Conservation (phyloP, 257 asterid genomes). For the Dorcoceras hygrometricum region DNA sequence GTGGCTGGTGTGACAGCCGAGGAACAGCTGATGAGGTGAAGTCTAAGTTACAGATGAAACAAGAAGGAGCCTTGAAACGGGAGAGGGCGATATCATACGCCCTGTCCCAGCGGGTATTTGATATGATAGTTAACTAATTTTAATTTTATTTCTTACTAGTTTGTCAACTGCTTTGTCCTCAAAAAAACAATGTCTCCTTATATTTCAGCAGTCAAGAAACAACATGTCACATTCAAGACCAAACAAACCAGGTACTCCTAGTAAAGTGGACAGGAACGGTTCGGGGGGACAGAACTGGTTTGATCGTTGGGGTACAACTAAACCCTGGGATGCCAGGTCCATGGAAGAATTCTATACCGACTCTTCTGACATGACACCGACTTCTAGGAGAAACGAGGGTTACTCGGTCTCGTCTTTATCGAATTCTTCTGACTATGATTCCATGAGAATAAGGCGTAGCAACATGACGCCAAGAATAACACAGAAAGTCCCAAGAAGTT, state of each 20-base stretch:
- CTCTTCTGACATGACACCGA: constrained; percentile 34
- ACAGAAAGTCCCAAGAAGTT: constrained; percentile 42
- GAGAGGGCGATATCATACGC: constrained; percentile 82
- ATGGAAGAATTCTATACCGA: constrained; percentile 34
- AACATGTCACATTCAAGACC: constrained; percentile 30
- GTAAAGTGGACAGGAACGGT: constrained; percentile 30
- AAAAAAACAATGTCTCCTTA: not conserved
- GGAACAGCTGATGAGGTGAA: constrained; percentile 70
- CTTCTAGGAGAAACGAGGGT: constrained; percentile 25
- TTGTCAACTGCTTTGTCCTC: not conserved
- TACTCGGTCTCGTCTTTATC: constrained; percentile 28
- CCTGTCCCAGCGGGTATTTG: constrained; percentile 41
- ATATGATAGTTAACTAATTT: not conserved
- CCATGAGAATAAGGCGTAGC: constrained; percentile 29
- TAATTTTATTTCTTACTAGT: not conserved
- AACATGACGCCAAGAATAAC: constrained; percentile 39
- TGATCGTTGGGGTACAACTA: constrained; percentile 75
- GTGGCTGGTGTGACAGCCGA: constrained; percentile 81
- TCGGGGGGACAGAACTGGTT: constrained; percentile 57
- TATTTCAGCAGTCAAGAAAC: constrained; percentile 34
- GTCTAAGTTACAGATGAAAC: constrained; percentile 74
- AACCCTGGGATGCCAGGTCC: constrained; percentile 50
- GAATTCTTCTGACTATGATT: constrained; percentile 42
- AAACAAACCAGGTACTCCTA: constrained; percentile 33
- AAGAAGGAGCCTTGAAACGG: constrained; percentile 82